Evolutionary conservation across 2,329 filamentous ascomycete species (phyloP).

Genomic region (Colletotrichum echinochloae): DNA sequence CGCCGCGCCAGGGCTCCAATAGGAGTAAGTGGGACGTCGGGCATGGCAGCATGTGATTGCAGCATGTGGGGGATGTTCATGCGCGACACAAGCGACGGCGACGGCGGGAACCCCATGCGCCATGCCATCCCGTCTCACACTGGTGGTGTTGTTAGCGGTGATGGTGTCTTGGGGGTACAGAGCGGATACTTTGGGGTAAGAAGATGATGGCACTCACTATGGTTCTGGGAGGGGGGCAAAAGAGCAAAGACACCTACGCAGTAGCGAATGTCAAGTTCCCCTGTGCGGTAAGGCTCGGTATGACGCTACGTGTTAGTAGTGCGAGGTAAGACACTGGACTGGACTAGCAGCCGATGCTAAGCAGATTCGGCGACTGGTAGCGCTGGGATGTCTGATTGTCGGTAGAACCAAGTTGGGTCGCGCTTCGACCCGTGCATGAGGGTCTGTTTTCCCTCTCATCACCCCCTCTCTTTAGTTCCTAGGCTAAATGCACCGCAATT

Average conservation of each 20-base stretch:
- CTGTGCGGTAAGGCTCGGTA: slow-evolving; percentile 5
- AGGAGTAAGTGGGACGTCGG: slow-evolving; percentile 35
- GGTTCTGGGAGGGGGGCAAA: not conserved
- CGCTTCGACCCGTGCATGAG: not conserved
- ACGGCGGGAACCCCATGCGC: slow-evolving; percentile 7
- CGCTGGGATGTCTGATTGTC: not conserved
- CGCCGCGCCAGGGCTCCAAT: slow-evolving; percentile 36
- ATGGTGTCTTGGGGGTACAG: not conserved
- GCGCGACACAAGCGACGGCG: slow-evolving; percentile 18
- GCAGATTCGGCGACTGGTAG: not conserved
- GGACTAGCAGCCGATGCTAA: not conserved
- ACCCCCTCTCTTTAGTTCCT: not conserved
- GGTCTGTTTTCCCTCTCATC: not conserved
- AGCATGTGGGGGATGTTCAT: slow-evolving; percentile 40
- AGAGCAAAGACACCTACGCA: not conserved
- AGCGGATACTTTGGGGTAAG: not conserved
- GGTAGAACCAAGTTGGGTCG: not conserved
- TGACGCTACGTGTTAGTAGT: slow-evolving; percentile 6
- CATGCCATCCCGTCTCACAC: slow-evolving; percentile 3
- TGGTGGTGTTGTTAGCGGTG: not conserved
- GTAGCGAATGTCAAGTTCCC: not conserved
- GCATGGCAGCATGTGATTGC: slow-evolving; percentile 38
- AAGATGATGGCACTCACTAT: not conserved
- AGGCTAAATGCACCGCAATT: not conserved
- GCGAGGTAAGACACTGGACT: slow-evolving; percentile 4